Conservation (phyloP, 768 basidiomycete genomes). For the Pleurotus ostreatus region DNA sequence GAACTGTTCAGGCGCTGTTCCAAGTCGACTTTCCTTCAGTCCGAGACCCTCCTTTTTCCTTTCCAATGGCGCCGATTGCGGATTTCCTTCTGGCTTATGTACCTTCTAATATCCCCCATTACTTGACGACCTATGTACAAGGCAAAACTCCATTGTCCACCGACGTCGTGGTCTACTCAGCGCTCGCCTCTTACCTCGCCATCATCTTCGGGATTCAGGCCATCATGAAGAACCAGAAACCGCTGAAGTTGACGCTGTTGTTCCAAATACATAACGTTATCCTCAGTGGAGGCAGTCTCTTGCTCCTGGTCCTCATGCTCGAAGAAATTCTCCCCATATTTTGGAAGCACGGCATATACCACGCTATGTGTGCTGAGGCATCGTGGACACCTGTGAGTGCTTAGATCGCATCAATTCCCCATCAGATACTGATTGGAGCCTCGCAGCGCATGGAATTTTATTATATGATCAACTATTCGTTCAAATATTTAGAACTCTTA, state of each 20-base stretch:
- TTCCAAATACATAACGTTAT: constrained; percentile 92
- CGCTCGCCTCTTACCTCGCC: constrained; percentile 79
- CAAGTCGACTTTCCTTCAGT: constrained; percentile 1
- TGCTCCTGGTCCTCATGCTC: constrained; percentile 83
- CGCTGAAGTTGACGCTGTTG: constrained; percentile 72
- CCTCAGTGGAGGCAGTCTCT: constrained; percentile 77
- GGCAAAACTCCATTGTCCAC: constrained; percentile 84
- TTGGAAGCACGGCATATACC: constrained; percentile 67
- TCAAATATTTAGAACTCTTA: constrained; percentile 95
- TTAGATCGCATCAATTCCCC: constrained; percentile 7
- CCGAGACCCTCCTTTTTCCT: constrained; percentile 21
- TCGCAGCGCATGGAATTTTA: constrained; percentile 85
- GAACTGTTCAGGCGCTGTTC: neutral
- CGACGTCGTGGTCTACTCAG: constrained; percentile 61
- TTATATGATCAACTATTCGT: constrained; percentile 99
- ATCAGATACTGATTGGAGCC: constrained; percentile 1
- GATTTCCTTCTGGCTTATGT: constrained; percentile 60
- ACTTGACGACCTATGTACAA: constrained; percentile 61
- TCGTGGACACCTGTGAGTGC: constrained; percentile 86
- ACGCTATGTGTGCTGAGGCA: constrained; percentile 67
- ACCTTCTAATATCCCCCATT: constrained; percentile 51
- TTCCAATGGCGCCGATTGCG: constrained; percentile 67
- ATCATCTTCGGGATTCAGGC: constrained; percentile 83
- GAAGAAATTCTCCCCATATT: constrained; percentile 87
- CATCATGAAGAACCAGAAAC: constrained; percentile 74